Evolutionary conservation across 164 flowering plant genomes (phyloP).

Genomic region (Taxillus chinensis): DNA sequence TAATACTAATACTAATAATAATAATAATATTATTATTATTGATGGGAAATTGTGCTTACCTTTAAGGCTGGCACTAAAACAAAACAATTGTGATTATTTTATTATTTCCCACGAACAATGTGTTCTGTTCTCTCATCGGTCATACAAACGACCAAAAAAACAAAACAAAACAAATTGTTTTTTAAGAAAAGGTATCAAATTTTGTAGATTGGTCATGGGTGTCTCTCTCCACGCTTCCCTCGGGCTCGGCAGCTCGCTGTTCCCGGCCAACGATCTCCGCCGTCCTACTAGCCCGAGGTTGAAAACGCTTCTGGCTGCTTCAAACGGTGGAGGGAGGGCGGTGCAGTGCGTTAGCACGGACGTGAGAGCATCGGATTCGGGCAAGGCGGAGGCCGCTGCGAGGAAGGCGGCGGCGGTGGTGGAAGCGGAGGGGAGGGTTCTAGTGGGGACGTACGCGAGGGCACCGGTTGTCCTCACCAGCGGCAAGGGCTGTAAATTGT

Average conservation of each 20-base stretch:
- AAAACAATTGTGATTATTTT: no score
- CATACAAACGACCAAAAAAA: no score
- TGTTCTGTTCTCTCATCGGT: no score
- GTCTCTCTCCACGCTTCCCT: neutral
- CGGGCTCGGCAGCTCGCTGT: neutral
- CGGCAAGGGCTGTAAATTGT: slow-evolving; percentile 82
- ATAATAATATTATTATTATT: no score
- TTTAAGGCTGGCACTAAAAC: no score
- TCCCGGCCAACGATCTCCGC: neutral
- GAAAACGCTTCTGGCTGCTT: neutral
- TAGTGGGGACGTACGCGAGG: slow-evolving; percentile 78
- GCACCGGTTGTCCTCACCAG: slow-evolving; percentile 48
- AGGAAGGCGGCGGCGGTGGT: slow-evolving; percentile 48
- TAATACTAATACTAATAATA: no score
- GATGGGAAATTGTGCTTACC: no score
- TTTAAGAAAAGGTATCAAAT: no score
- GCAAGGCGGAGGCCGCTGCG: slow-evolving; percentile 10
- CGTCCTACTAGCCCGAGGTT: neutral
- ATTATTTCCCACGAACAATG: no score
- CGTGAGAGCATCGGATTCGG: slow-evolving; percentile 11
- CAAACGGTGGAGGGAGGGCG: slow-evolving; percentile 1
- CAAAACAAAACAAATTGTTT: no score
- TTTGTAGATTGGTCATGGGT: no score
- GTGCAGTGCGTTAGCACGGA: slow-evolving; percentile 26
- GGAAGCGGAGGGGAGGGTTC: slow-evolving; percentile 40